Percentiles rank a stretch among this genome's conserved stretches.
Evolutionary conservation across 768 basidiomycete genomes (phyloP).

Genomic region (Filobasidium floriforme): DNA sequence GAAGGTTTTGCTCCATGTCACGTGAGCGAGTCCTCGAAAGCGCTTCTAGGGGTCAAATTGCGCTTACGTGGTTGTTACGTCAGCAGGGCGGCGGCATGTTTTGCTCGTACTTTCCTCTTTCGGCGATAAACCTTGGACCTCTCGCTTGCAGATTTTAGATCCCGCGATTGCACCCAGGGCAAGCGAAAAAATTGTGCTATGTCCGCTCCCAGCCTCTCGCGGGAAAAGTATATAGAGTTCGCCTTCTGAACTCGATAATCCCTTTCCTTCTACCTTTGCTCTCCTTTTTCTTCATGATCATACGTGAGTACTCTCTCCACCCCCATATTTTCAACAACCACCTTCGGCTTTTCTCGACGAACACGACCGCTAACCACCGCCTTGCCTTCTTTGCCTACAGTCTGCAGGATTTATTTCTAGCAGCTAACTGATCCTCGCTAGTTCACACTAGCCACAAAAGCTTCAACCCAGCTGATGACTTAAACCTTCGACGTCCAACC

Average conservation of each 20-base stretch:
- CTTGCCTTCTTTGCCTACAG: constrained; percentile 12
- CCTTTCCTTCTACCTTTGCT: background rate
- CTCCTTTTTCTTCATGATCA: constrained; percentile 23
- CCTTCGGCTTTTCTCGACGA: background rate
- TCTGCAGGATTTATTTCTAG: constrained; percentile 30
- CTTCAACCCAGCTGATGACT: constrained; percentile 28
- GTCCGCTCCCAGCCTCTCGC: background rate
- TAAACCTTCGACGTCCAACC: constrained; percentile 24
- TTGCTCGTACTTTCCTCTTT: background rate
- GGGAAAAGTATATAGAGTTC: constrained; percentile 5
- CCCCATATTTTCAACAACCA: background rate
- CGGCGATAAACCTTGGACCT: background rate
- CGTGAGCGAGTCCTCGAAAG: background rate
- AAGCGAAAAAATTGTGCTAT: background rate
- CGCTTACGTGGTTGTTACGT: background rate
- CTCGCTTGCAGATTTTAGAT: background rate
- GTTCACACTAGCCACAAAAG: constrained; percentile 28
- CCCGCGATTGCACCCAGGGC: background rate
- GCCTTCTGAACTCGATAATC: background rate
- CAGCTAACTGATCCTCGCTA: constrained; percentile 29
- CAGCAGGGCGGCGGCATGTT: background rate
- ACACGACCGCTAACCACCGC: constrained; percentile 7
- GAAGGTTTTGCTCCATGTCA: background rate
- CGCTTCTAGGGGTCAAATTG: background rate
- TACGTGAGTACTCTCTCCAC: constrained; percentile 25